phyloP scores from a whole-genome alignment of 495 filamentous ascomycete genomes.

The Entonaema liquescens region DNA sequence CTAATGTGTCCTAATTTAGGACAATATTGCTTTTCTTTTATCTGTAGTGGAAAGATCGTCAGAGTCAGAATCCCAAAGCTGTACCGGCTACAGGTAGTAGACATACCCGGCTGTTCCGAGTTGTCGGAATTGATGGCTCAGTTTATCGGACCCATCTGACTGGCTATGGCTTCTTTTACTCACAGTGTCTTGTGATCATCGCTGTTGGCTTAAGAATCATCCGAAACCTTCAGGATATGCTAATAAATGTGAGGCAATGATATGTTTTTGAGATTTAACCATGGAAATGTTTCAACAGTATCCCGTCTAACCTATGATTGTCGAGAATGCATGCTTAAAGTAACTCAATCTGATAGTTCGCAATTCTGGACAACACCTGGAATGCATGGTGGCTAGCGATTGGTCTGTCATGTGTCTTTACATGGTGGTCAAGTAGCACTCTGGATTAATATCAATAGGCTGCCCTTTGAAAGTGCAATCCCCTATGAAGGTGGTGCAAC shows the following conservation, averaged over 20 bases:
- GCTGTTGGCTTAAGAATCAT: not conserved
- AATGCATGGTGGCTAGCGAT: no score
- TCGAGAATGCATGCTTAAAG: not conserved
- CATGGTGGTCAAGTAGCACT: no score
- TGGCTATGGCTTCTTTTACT: not conserved
- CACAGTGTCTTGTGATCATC: not conserved
- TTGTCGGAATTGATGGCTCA: not conserved
- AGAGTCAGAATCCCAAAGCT: not conserved
- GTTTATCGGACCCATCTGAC: not conserved
- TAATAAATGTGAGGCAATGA: not conserved
- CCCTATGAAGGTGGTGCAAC: slow-evolving; percentile 25
- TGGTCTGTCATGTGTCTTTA: no score
- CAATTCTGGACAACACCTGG: no score
- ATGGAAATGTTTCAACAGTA: not conserved
- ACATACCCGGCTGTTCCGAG: not conserved
- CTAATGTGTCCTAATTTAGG: not conserved
- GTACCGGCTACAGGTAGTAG: not conserved
- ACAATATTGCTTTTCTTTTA: not conserved
- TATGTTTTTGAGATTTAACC: not conserved
- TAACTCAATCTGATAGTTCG: not conserved
- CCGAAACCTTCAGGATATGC: not conserved
- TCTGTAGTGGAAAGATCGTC: not conserved
- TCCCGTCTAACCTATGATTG: not conserved
- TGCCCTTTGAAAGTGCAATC: no score
- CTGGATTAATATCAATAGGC: no score